Evolutionary conservation across 192 early-diverging fungal genomes (phyloP), one percentile per base, ranked within the genome.

Genomic region (Mortierella alpina): DNA sequence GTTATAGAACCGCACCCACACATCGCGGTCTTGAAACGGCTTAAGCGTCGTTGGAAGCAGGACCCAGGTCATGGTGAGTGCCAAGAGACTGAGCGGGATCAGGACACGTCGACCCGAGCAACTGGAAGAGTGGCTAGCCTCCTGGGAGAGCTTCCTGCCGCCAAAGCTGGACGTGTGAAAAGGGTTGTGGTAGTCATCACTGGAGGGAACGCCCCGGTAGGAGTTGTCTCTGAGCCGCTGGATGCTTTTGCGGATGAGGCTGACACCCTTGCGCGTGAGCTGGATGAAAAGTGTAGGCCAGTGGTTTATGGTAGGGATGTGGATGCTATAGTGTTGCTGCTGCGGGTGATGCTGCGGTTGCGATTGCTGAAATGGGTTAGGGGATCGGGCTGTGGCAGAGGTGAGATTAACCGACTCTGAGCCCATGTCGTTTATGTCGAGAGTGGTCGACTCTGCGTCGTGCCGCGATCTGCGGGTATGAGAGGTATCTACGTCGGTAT

Each of bases 1-100:
- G 7, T 59, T 47, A 22, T 45, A 68, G n/a, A 68, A 75, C 20
- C 59, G 64, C 18, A 75, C 42, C 73, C 73, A 75, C 1, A 68
- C 50, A 31, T 54, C 69, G 7, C 51, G 64, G 20, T 75, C 42
- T 20, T 68, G 57, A 45, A 67, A 47, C n/a, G 73, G 65, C 20
- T 68, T 53, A n/a, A 75, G 10, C 2, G 40, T 22, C 41, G 6
- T 10, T 39, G 66, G 47, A 39, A 39, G 58, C 22, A 56, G 7
- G 47, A 56, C 41, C 44, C 45, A 48, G 49, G 13, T 23, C 7
- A 40, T 6, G 9, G 59, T 44, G 5, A 46, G 8, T 7, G 23
- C 11, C 11, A 67, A 11, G 6, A 23, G 5, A 9, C 45, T 31
- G 1, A 60, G 7, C 39, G 59, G 7, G 0, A 66, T 8, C 9